A percentile compares a stretch with the other conserved stretches of the same genome.
Conservation (phyloP, 1,284 basidiomycete genomes). For the Bondarzewia mesenterica region DNA sequence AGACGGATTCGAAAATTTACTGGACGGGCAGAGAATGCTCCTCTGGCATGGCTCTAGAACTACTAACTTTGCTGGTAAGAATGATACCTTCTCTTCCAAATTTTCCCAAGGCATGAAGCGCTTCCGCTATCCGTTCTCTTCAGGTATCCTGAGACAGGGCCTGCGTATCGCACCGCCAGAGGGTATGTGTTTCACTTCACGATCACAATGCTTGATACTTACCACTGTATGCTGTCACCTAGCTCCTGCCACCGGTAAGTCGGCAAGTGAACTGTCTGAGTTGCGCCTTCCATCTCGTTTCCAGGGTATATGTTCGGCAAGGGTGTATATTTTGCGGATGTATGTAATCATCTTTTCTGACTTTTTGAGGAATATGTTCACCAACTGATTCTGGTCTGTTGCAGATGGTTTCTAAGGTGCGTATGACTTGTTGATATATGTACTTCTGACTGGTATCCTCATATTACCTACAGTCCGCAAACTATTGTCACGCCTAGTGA, state of each 20-base stretch:
- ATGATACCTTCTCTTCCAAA: neutral
- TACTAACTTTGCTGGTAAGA: constrained; percentile 52
- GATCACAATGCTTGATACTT: constrained; percentile 1
- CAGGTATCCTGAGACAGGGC: constrained; percentile 21
- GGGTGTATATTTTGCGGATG: constrained; percentile 63
- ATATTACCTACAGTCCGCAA: constrained; percentile 34
- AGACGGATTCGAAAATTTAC: constrained; percentile 36
- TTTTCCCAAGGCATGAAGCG: no score
- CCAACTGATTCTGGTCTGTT: constrained; percentile 2
- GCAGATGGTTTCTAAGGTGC: constrained; percentile 57
- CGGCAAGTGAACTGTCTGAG: neutral
- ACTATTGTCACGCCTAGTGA: constrained; percentile 48
- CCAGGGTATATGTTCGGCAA: constrained; percentile 61
- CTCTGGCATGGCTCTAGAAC: constrained; percentile 63
- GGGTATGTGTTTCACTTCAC: constrained; percentile 24
- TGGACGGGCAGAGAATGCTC: constrained; percentile 45
- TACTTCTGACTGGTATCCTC: neutral
- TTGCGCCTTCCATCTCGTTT: neutral
- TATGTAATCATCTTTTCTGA: constrained; percentile 22
- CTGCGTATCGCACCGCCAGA: constrained; percentile 64
- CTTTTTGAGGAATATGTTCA: neutral
- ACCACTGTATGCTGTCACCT: neutral
- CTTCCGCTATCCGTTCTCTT: no score
- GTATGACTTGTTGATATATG: constrained; percentile 9
- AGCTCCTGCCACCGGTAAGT: constrained; percentile 42